Evolutionary conservation across 2,329 filamentous ascomycete genomes (phyloP).

Genomic region (Hypoxylon sp.): DNA sequence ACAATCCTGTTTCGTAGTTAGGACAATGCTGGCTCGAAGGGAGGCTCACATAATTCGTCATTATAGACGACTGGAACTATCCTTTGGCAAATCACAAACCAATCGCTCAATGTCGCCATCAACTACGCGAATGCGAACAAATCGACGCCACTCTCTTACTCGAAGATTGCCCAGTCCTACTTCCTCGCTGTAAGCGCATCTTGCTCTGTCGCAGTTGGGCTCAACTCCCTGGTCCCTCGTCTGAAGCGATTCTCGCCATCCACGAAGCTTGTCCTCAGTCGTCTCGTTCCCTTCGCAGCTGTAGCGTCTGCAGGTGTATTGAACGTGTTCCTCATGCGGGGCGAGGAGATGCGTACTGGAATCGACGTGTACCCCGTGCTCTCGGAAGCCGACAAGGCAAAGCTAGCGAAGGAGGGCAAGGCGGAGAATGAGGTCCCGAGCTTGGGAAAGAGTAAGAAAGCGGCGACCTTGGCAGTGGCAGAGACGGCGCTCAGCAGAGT

Average conservation of each 20-base stretch:
- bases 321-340: constrained; percentile 98
- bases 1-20: not conserved
- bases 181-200: constrained; percentile 91
- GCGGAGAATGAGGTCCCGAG: constrained; percentile 76
- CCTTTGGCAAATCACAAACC: constrained; percentile 95
- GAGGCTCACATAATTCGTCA: constrained; percentile 31
- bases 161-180: constrained; percentile 90
- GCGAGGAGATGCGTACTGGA: constrained; percentile 92
- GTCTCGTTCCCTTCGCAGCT: constrained; percentile 96
- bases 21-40: not conserved
- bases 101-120: constrained; percentile 97
- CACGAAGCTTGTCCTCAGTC: constrained; percentile 81
- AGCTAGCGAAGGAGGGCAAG: constrained; percentile 69
- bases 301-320: constrained; percentile 91
- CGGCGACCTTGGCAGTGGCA: constrained; percentile 88
- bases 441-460: constrained; percentile 88
- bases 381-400: constrained; percentile 76
- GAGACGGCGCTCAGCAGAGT: constrained; percentile 95
- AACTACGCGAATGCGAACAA: constrained; percentile 99
- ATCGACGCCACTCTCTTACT: constrained; percentile 86
- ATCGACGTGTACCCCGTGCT: constrained; percentile 93
- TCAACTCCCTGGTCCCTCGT: constrained; percentile 90
- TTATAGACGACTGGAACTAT: constrained; percentile 83
- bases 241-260: constrained; percentile 82
- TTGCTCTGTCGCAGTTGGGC: constrained; percentile 91